phyloP scores from a whole-genome alignment of 257 asterid species.

The Ophiorrhiza pumila region DNA sequence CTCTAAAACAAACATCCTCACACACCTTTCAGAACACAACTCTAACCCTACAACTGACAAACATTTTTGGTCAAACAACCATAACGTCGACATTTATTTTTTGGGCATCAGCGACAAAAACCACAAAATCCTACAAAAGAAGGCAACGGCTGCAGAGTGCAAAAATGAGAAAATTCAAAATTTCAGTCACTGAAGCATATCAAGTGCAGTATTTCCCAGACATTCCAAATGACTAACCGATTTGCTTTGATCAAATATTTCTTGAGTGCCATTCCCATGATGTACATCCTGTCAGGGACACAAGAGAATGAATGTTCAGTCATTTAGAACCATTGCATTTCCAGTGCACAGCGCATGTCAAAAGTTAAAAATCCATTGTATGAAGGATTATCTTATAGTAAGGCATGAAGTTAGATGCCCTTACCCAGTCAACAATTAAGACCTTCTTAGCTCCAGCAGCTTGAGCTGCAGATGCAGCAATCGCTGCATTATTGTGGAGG shows the following conservation, averaged over 20 bases:
- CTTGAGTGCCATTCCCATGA: conserved; percentile 99
- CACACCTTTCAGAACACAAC: not conserved
- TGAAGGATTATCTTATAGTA: not conserved
- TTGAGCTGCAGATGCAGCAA: conserved; percentile 93
- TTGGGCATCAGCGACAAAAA: not conserved
- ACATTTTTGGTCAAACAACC: not conserved
- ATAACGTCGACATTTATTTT: not conserved
- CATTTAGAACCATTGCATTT: conserved; percentile 3
- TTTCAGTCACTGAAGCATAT: not conserved
- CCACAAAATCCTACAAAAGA: not conserved
- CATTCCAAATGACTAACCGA: conserved; percentile 47
- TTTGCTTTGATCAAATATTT: conserved; percentile 80
- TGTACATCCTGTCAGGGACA: conserved; percentile 78
- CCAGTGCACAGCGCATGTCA: not conserved
- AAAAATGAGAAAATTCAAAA: not conserved
- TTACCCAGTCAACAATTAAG: conserved; percentile 95
- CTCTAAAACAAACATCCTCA: not conserved
- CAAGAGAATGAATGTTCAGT: conserved; percentile 9
- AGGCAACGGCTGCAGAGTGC: not conserved
- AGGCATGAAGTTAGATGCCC: not conserved
- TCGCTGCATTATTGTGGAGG: conserved; percentile 97
- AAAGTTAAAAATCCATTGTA: not conserved
- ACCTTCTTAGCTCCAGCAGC: conserved; percentile 91
- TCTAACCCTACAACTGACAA: not conserved
- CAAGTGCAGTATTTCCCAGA: not conserved